phyloP scores from a whole-genome alignment of 1,139 yeast genomes.

The Suhomyces kunorum region DNA sequence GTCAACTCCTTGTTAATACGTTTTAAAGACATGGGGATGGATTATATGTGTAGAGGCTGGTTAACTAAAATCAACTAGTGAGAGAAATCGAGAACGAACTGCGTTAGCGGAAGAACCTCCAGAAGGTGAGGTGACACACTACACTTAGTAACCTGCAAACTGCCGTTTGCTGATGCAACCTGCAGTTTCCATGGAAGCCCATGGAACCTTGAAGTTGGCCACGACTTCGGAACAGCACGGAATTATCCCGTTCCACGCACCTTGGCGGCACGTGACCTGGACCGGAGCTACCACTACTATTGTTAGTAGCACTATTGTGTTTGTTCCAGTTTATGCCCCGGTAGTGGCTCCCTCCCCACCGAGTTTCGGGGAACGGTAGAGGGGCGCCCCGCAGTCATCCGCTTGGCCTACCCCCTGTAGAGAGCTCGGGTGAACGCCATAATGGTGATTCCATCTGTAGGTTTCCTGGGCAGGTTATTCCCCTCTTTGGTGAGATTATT shows the following conservation, averaged over 20 bases:
- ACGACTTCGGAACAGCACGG: too few relatives aligned
- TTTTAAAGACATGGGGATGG: slow-evolving; percentile 70
- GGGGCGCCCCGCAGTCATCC: neutral
- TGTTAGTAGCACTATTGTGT: too few relatives aligned
- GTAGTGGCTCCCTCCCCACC: neutral
- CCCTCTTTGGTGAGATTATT: neutral
- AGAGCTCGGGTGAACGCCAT: too few relatives aligned
- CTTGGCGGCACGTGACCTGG: too few relatives aligned
- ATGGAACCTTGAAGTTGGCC: slow-evolving; percentile 13
- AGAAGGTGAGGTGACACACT: slow-evolving; percentile 14
- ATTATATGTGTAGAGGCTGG: slow-evolving; percentile 8
- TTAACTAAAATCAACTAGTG: slow-evolving; percentile 7
- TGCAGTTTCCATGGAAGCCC: slow-evolving; percentile 12
- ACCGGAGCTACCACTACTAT: too few relatives aligned
- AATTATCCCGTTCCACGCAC: neutral
- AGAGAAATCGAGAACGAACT: slow-evolving; percentile 8
- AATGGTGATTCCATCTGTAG: too few relatives aligned
- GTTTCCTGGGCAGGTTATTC: too few relatives aligned
- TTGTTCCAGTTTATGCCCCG: too few relatives aligned
- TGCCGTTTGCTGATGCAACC: slow-evolving; percentile 6
- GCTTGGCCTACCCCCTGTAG: too few relatives aligned
- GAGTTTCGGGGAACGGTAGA: too few relatives aligned
- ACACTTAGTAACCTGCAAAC: slow-evolving; percentile 12
- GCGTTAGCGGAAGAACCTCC: slow-evolving; percentile 11
- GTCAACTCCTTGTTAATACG: slow-evolving; percentile 95